Evolutionary conservation across 2,329 filamentous ascomycete species (phyloP), one percentile per base, ranked within the genome.

Genomic region (Grosmannia serpens): DNA sequence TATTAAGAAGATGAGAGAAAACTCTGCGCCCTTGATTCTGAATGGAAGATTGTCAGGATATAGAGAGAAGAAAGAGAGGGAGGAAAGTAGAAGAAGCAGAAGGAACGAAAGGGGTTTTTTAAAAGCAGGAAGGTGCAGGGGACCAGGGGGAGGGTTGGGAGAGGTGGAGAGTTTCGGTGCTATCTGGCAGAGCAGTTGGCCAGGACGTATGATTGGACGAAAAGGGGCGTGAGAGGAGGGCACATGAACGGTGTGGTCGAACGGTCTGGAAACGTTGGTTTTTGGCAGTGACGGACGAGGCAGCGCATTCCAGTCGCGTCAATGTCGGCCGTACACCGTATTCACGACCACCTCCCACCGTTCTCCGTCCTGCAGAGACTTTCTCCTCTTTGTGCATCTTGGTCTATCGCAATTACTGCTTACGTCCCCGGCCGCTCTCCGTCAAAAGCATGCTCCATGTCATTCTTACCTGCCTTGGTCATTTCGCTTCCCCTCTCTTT

Each of bases 51-150:
- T 31, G 44, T 65, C 64, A 44, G 29, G n/a, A 59, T 59, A 60
- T 44, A 63, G 62, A 60, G 60, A 63, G 58, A 62, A 61, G 50
- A 57, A 20, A 55, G 59, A 49, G 59, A 54, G 56, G 41, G 58
- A 57, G 55, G 60, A 58, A 60, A 54, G 53, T 47, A 58, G 46
- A 47, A 50, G 35, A 58, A 58, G 15, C 44, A 57, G 55, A 58
- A 55, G 41, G 58, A 62, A 59, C 44, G 52, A 57, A 62, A 60
- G 50, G 58, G 55, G 55, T 55, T 53, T 60, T 55, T 62, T 58
- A 57, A 62, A 52, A 57, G 44, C 27, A 58, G 62, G 61, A 61
- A 63, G 58, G 62, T 58, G 62, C 61, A 44, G 49, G 55, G 41
- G 50, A 53, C 56, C 52, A 58, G 22, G 44, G 55, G 58, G 50